Evolutionary conservation across 148 eudicot genomes (phyloP), one percentile per base, ranked within the genome.

Genomic region (Cornus kousa): DNA sequence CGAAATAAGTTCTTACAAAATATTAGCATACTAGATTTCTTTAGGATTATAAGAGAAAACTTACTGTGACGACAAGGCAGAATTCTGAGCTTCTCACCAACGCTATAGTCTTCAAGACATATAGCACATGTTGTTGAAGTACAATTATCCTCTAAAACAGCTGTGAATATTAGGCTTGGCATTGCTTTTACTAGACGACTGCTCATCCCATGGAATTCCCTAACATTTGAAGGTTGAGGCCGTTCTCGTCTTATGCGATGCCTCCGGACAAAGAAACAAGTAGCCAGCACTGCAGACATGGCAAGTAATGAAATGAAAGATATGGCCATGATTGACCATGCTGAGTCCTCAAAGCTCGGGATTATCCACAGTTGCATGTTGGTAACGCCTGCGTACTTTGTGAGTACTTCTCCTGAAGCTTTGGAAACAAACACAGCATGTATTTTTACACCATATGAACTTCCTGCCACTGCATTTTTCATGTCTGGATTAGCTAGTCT

Each of bases 151-250:
- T 92, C 97, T 17, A 91, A 55, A 55, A 90, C 94, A 62, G 92
- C 82, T 10, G 92, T 90, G 57, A 92, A 92, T 71, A 90, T 77
- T 46, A 90, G 73, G 77, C 93, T 88, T 2, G 93, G 93, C 90
- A 90, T 86, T 59, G 93, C 93, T 84, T 89, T 88, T 66, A 92
- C 93, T 73, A 92, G 70, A 72, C 91, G 91, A 74, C 90, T 85
- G 59, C 97, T 90, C 93, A 92, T 92, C 79, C 97, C 97, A 75
- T 90, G 93, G 69, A 92, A 90, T 78, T 92, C 94, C 39, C 90
- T 80, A 73, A 83, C 91, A 28, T 79, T 83, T 8, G 84, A 75
- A 43, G 76, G 72, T 81, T 69, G 86, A 77, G 92, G 90, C 48
- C 83, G 83, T 55, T 89, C 90, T 32, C 93, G 86, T 87, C 92